Evolutionary conservation across 208 protist genomes (phyloP), one percentile per base, ranked within the genome.

Genomic region (Polymyxa betae): DNA sequence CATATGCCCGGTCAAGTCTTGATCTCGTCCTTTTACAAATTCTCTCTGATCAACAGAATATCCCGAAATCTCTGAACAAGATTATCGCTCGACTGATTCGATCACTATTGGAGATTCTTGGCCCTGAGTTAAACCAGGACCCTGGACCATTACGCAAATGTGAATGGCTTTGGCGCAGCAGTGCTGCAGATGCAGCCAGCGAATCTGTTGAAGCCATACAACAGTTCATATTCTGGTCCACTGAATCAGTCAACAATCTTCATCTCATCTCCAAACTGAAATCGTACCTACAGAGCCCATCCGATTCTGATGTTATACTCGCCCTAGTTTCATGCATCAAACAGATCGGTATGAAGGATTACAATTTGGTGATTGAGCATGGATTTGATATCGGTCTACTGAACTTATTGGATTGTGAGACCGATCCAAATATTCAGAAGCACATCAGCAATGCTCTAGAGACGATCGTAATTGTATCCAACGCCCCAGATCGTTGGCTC

Each of bases 291-390:
- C 16, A 5, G 5, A 16, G 10, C 12, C 72, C 5, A 43, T 40
- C 72, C 12, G 49, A 60, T 60, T 24, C 49, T 29, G 5, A 5
- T 5, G 12, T 60, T 60, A 5, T 60, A 5, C 12, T 60, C 24
- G 5, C 49, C 12, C n/a, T 82, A n/a, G 40, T 43, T 20, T 20
- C 40, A 5, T 35, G 35, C 12, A 20, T 82, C 10, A 43, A 5
- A 20, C 72, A 82, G 72, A 82, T 82, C n/a, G 5, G 35, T n/a
- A 35, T 82, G 72, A 35, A 82, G n/a, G 72, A 82, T 43, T 40
- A n/a, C n/a, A n/a, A 5, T 20, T 82, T 82, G n/a, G n/a, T 82
- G 35, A 35, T 82, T 5, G 72, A 35, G n/a, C n/a, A 82, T n/a
- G n/a, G 12, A 20, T 40, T 82, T 43, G 72, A 82, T n/a, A 35